Base-by-base conservation (phyloP, 495 filamentous ascomycete species). In the Podospora conica region DNA sequence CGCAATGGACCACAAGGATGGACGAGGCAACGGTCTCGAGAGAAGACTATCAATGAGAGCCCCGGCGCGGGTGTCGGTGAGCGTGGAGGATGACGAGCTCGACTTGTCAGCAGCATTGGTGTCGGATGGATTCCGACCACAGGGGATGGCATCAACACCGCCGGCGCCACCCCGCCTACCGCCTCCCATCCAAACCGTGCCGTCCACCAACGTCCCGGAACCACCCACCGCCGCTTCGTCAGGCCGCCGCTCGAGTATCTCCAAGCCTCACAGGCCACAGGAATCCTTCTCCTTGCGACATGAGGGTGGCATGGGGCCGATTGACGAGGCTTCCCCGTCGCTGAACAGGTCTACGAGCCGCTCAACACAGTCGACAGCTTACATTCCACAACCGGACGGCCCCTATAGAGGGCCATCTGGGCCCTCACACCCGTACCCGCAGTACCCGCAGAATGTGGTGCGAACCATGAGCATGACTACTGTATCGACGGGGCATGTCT, bases 381-480 rank as follows among this genome's bases (percentile, higher is more conserved):
- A 80, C 31, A 54, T 81, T 1, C 67, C 85, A 27, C 72, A 79
- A 3, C 73, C 80, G 2, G 88, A 91, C 31, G 82, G 82, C 56
- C 84, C 87, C 6, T 85, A 89, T 57, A 80, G 78, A 22, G 87
- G 87, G 12, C 81, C 86, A 2, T 81, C 77, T 33, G 87, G 87
- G n/a, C 91, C 91, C n/a, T 89, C 90, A 54, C 91, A 95, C 70
- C 92, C 93, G 0, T 96, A 96, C 74, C 85, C 85, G 53, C 88
- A 95, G 87, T 96, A 96, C 71, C 79, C 88, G 3, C 93, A 96
- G 65, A 89, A 88, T 70, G 89, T 88, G 21, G 81, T 86, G 55
- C 31, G 89, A 55, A 86, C 87, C 8, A 77, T 87, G 4, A 92
- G 90, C 74, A 76, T 85, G 29, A 82, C 83, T 48, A 93, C 87